Evolutionary conservation across 257 asterid species (phyloP).

Genomic region (Solanum ahanhuiri): DNA sequence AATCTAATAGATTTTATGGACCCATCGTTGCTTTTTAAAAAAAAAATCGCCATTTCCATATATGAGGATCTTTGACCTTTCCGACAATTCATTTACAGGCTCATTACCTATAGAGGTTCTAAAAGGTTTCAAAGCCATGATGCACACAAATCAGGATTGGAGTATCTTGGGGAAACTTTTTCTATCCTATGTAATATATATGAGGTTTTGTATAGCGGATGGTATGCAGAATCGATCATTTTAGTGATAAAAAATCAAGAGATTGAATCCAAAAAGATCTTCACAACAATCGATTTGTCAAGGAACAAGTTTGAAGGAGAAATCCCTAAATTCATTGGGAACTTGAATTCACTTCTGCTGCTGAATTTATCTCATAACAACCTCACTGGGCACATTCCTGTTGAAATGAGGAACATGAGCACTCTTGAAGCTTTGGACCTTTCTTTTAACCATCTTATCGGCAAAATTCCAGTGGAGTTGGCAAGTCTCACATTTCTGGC

Average conservation of each 20-base stretch:
- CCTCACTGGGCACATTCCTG: background rate
- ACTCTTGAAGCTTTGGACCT: background rate
- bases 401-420: background rate
- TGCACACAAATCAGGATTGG: background rate
- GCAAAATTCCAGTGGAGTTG: background rate
- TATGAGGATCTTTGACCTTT: background rate
- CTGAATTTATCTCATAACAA: background rate
- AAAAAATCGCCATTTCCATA: background rate
- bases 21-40: background rate
- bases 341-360: background rate
- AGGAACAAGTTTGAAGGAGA: background rate
- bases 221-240: background rate
- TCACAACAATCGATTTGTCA: background rate
- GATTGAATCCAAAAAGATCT: background rate
- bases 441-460: background rate
- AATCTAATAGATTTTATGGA: conserved; percentile 1
- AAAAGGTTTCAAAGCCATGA: background rate
- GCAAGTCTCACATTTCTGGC: background rate
- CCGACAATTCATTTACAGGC: background rate
- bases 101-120: background rate
- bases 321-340: background rate
- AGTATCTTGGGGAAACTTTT: background rate
- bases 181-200: no score
- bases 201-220: background rate
- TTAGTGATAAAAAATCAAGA: background rate